Base-by-base conservation (phyloP, 2,329 filamentous ascomycete genomes). In the Cladophialophora immunda region DNA sequence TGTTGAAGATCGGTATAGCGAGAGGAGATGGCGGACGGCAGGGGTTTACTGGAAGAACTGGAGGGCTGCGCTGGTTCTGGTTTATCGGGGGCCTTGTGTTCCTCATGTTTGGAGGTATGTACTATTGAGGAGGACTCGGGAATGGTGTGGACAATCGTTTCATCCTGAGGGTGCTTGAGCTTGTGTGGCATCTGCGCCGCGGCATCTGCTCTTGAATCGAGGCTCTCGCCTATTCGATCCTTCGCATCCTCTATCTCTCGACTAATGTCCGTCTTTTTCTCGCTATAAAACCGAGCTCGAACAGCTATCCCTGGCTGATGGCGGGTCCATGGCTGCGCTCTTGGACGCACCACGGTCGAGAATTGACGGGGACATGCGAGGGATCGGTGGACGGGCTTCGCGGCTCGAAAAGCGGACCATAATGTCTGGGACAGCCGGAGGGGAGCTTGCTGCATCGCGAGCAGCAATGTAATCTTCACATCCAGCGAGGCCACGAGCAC, bases 1-100 rank as follows among this genome's bases (percentile, higher is more conserved):
- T 87, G 65, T 22, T 88, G 6, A 84, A 86, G 47, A 57, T 86
- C 78, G 71, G 86, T 89, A 76, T 87, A 80, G 59, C 84, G 83
- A 17, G 79, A 78, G 66, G 86, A 83, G 30, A 80, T 77, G 60
- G 85, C 81, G 7, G 86, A 88, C 7, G 86, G 86, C 4, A 87
- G 78, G 7, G 81, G 75, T 38, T 80, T 36, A 38, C 41, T 22
- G 68, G 55, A 30, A 62, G 22, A 41, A 45, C 19, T 36, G 38
- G 58, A n/a, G 7, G 58, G 15, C 45, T 25, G 22, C 9, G 57
- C 38, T 36, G 41, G 60, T 11, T 59, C 53, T n/a, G 38, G 62
- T 8, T 38, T 53, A 4, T 60, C 38, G 19, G 62, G 22, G 4
- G 58, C 22, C 29, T 50, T 64, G 19, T 60, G 58, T 34, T 59